phyloP scores from a whole-genome alignment of 1,284 basidiomycete species.

The Ganoderma leucocontextum region DNA sequence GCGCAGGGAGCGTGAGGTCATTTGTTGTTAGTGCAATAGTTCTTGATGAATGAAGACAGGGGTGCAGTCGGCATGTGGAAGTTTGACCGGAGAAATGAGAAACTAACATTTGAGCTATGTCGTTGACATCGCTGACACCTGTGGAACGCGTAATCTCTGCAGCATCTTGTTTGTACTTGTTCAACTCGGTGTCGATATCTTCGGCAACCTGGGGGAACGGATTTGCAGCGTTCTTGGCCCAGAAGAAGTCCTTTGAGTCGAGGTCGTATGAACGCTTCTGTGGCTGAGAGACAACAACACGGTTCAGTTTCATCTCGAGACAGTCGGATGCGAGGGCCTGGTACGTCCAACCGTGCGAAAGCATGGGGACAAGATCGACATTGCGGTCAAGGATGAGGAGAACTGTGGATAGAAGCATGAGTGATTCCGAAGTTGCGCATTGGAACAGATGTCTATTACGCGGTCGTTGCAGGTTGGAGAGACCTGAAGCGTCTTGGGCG shows the following conservation, averaged over 20 bases:
- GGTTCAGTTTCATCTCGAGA: slow-evolving; percentile 95
- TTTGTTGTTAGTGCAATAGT: slow-evolving; percentile 5
- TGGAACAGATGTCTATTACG: slow-evolving; percentile 51
- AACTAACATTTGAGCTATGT: slow-evolving; percentile 90
- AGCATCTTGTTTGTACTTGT: slow-evolving; percentile 95
- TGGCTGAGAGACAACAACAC: slow-evolving; percentile 81
- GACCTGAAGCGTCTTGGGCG: slow-evolving; percentile 72
- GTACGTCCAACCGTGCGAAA: slow-evolving; percentile 99
- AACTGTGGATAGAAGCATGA: slow-evolving; percentile 56
- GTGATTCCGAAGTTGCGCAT: slow-evolving; percentile 14
- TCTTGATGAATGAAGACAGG: not conserved
- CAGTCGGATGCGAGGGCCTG: slow-evolving; percentile 99
- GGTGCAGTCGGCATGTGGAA: slow-evolving; percentile 9
- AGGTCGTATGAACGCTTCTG: slow-evolving; percentile 95
- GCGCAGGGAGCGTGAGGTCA: not conserved
- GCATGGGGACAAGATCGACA: slow-evolving; percentile 93
- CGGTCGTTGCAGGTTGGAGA: slow-evolving; percentile 84
- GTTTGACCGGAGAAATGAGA: slow-evolving; percentile 16
- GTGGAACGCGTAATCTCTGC: slow-evolving; percentile 97
- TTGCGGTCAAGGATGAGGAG: slow-evolving; percentile 95
- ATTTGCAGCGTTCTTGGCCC: slow-evolving; percentile 95
- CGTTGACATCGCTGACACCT: slow-evolving; percentile 95
- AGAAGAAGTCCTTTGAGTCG: slow-evolving; percentile 99
- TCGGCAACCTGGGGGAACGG: slow-evolving; percentile 99
- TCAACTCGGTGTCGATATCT: slow-evolving; percentile 94